Conservation (phyloP, 2,329 filamentous ascomycete genomes). For the Chrysosporium keratinophilum region DNA sequence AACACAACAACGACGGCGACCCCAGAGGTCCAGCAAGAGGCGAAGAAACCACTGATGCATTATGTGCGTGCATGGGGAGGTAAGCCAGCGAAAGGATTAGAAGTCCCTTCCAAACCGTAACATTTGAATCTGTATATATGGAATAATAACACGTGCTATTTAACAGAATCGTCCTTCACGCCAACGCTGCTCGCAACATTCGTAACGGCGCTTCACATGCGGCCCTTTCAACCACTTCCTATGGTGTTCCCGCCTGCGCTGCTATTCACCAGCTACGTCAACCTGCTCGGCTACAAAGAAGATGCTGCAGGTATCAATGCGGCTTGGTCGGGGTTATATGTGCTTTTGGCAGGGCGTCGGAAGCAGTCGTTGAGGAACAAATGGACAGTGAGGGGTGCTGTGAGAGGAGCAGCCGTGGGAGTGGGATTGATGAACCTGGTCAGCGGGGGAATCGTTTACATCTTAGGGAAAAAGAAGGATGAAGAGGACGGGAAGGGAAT, state of each 20-base stretch:
- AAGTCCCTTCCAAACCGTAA: neutral
- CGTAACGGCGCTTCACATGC: slow-evolving; percentile 54
- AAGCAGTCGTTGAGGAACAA: slow-evolving; percentile 40
- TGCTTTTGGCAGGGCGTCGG: slow-evolving; percentile 51
- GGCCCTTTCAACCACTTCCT: slow-evolving; percentile 55
- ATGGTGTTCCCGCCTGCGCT: slow-evolving; percentile 58
- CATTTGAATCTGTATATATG: neutral
- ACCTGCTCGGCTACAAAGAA: slow-evolving; percentile 51
- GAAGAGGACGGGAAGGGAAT: slow-evolving; percentile 26
- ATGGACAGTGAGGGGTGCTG: slow-evolving; percentile 36
- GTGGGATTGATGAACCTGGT: slow-evolving; percentile 39
- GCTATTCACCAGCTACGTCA: slow-evolving; percentile 56
- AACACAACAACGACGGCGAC: neutral
- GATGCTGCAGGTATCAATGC: slow-evolving; percentile 55
- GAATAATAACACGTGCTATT: neutral
- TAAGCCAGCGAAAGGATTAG: slow-evolving; percentile 19
- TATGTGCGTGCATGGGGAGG: slow-evolving; percentile 36
- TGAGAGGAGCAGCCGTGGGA: slow-evolving; percentile 39
- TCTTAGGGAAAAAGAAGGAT: slow-evolving; percentile 34
- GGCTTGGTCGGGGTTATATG: slow-evolving; percentile 55
- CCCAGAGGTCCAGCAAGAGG: slow-evolving; percentile 24
- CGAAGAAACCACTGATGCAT: slow-evolving; percentile 32
- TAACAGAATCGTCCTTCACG: slow-evolving; percentile 53
- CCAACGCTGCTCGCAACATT: slow-evolving; percentile 56
- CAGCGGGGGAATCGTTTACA: slow-evolving; percentile 39